These are phyloP conservation scores for Erigeron canadensis DNA, from an alignment of 129 eudicot genomes.

Conservation along the genomic window DNA sequence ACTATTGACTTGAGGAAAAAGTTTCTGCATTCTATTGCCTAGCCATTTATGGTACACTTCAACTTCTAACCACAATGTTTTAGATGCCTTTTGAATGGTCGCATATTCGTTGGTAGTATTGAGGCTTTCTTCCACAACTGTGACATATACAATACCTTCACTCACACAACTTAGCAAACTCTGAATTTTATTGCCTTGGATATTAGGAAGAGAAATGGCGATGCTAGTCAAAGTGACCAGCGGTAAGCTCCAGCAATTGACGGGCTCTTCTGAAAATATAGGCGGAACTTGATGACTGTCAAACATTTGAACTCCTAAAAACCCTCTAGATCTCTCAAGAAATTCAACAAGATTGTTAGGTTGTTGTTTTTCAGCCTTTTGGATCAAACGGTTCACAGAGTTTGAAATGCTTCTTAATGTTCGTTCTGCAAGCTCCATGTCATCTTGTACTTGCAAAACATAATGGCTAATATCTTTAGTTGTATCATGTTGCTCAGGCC, in stretches of 20 bases:
- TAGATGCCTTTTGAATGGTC: background rate
- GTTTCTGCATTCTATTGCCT: background rate
- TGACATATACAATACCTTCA: background rate
- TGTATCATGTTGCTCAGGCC: background rate
- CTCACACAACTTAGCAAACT: background rate
- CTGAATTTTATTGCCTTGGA: background rate
- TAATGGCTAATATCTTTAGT: background rate
- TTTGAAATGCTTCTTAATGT: too few species aligned
- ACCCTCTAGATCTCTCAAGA: background rate
- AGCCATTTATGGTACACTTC: background rate
- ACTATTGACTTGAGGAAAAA: background rate
- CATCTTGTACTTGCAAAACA: background rate
- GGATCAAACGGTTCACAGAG: too few species aligned
- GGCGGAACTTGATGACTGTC: background rate
- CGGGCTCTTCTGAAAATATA: background rate
- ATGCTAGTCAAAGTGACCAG: background rate
- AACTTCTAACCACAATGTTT: background rate
- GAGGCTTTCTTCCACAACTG: background rate
- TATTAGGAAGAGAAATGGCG: background rate
- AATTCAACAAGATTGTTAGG: background rate
- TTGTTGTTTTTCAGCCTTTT: background rate
- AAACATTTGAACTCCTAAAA: background rate
- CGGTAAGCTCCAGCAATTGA: constrained; percentile 5
- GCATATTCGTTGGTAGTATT: background rate
- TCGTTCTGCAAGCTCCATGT: too few species aligned